Evolutionary conservation across 2,329 filamentous ascomycete genomes (phyloP), one percentile per base, ranked within the genome.

Genomic region (Alternaria sp.): DNA sequence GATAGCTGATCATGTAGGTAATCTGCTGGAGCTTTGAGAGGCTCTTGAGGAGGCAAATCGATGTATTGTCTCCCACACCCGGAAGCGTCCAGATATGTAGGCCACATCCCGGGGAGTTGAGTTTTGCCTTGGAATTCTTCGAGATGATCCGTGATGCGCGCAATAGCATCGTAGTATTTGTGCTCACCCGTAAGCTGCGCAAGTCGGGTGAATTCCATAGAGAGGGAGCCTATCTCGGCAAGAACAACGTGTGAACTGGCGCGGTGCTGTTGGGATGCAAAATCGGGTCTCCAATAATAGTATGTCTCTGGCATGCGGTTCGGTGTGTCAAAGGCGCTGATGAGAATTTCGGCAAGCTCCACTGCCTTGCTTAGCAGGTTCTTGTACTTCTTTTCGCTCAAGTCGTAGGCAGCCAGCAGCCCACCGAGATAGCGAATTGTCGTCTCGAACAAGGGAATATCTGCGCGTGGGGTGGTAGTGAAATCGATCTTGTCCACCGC

Each of bases 361-460:
- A 83, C 81, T 1, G 89, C 88, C 75, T 91, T 91, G 44, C 79
- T 79, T 43, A 91, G 80, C 57, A 91, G 77, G n/a, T 82, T 81
- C 25, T 75, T 74, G 62, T 84, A 80, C 61, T 84, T 80, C 58
- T 83, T 83, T 32, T 81, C 83, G 69, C 88, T 91, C 21, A 92
- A 76, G 72, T 92, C 90, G 73, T 91, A 91, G 1, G 90, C 90
- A n/a, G 87, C 86, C 59, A 92, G 72, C 58, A 92, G 84, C 1
- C 90, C 90, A 13, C 90, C 90, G 0, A 92, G 83, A 72, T 92
- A 92, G 45, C 90, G 86, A 61, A 92, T 92, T 11, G 86, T 91
- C 1, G 89, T 91, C 78, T 92, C 90, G 64, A 92, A 92, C 0
- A 91, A 81, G 65, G 90, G 91, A 67, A 91, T 86, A 30, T 85